Base-by-base conservation (phyloP, 768 basidiomycete genomes). In the Amanita polypyramis region DNA sequence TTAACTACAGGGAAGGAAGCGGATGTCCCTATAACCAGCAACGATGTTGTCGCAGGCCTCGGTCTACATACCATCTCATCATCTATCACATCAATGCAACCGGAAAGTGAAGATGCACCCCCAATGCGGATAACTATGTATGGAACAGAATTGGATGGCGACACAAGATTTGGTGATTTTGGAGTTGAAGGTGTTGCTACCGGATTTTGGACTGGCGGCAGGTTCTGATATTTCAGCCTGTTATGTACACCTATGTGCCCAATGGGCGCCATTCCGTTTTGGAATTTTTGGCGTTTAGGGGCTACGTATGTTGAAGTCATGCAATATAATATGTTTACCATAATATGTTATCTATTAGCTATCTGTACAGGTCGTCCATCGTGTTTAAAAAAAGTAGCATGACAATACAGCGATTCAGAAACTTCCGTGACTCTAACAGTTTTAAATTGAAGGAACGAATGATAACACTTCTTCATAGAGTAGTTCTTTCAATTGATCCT, bases 91-190 rank as follows among this genome's bases (percentile, higher is more conserved):
- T 25, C 51, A 15, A 52, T 43, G 19, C 23, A 56, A 45, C 9
- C 42, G 32, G 47, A 49, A 5, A 35, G 47, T 15, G 45, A 50
- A n/a, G 65, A 64, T 21, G 68, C 61, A 12, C 69, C 69, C 20
- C 68, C 72, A 3, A 70, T 74, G 54, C 77, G 75, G 58, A 75
- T 79, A 51, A 89, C 86, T 4, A 85, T 89, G 80, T 89, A 87
- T 60, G 86, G 86, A 6, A 89, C 86, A 0, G 86, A 89, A 63
- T 64, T 87, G 36, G 85, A 86, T n/a, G 69, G 68, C 27, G 85
- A 89, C 58, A 81, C 82, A n/a, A 76, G 86, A 43, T 90, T 90
- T 58, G 86, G 86, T 4, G 86, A 89, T 63, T 89, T 88, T 59
- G 86, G 86, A 33, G 70, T 85, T 20, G 81, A 85, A 57, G 82